Conservation (phyloP, 2,329 filamentous ascomycete genomes). For the Phyllosticta capitalensis region DNA sequence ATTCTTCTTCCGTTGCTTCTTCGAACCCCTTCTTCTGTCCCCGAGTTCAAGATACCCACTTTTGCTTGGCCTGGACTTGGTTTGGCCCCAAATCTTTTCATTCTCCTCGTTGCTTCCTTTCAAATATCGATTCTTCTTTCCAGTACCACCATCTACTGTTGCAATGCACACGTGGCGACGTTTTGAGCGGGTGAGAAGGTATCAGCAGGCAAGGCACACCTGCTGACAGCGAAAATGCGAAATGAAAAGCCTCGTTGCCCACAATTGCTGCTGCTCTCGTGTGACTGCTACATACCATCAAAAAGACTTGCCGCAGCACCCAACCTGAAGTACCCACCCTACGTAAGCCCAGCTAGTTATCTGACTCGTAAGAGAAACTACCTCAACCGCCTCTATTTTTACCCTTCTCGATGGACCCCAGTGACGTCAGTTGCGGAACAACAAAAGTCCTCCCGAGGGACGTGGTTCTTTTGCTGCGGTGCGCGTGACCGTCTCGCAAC, state of each 20-base stretch:
- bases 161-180: not conserved
- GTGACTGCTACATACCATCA: too few relatives aligned
- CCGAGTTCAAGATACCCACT: not conserved
- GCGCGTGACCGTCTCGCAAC: not conserved
- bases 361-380: not conserved
- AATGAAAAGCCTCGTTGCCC: too few relatives aligned
- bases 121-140: not conserved
- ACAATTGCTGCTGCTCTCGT: too few relatives aligned
- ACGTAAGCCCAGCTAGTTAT: not conserved
- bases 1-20: not conserved
- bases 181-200: too few relatives aligned
- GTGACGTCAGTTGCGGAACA: not conserved
- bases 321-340: too few relatives aligned
- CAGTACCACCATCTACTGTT: not conserved
- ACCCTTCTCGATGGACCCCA: not conserved
- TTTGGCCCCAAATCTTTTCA: not conserved
- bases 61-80: not conserved
- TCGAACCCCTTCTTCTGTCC: not conserved
- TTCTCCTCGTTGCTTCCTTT: not conserved
- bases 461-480: not conserved
- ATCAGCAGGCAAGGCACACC: too few relatives aligned
- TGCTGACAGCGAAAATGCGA: too few relatives aligned
- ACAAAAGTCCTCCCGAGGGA: not conserved
- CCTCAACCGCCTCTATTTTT: not conserved
- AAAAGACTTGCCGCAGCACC: too few relatives aligned